A percentile compares a stretch with the other conserved stretches of the same genome.
phyloP scores from a whole-genome alignment of 2,329 filamentous ascomycete species.

The Penicillium thymicola region DNA sequence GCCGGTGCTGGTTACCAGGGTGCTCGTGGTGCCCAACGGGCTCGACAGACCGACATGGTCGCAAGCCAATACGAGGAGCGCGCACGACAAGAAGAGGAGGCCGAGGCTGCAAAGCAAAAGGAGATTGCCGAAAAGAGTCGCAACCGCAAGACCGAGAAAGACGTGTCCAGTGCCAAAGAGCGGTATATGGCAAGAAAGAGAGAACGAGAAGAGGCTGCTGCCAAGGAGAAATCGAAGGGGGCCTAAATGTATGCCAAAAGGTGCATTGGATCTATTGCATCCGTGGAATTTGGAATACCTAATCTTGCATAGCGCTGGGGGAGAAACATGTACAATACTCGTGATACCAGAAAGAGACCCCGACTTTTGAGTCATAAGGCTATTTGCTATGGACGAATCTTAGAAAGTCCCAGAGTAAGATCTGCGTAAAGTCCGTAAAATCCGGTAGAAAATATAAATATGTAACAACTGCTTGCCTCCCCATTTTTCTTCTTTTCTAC shows the following conservation, averaged over 20 bases:
- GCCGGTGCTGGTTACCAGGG: slow-evolving; percentile 32
- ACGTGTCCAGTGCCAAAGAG: slow-evolving; percentile 60
- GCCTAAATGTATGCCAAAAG: background rate
- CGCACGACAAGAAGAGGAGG: slow-evolving; percentile 54
- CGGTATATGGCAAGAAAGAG: slow-evolving; percentile 60
- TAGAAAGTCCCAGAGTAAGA: background rate
- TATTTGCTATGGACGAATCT: background rate
- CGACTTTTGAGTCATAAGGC: background rate
- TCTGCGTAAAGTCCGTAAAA: background rate
- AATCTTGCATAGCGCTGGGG: slow-evolving; percentile 3
- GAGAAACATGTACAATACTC: slow-evolving; percentile 4
- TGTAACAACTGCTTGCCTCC: background rate
- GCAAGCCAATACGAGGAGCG: slow-evolving; percentile 57
- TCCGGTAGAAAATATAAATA: background rate
- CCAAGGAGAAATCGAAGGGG: slow-evolving; percentile 21
- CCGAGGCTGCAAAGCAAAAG: slow-evolving; percentile 54
- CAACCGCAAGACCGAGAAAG: slow-evolving; percentile 56
- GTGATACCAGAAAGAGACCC: background rate
- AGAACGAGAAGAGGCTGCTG: slow-evolving; percentile 46
- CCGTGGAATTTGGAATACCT: background rate
- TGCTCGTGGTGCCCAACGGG: slow-evolving; percentile 46
- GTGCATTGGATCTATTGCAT: background rate
- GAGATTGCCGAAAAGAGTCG: slow-evolving; percentile 56
- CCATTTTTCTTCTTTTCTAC: background rate
- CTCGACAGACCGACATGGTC: slow-evolving; percentile 59